phyloP scores from a whole-genome alignment of 805 yeast genomes.

The Suhomyces sp. region DNA sequence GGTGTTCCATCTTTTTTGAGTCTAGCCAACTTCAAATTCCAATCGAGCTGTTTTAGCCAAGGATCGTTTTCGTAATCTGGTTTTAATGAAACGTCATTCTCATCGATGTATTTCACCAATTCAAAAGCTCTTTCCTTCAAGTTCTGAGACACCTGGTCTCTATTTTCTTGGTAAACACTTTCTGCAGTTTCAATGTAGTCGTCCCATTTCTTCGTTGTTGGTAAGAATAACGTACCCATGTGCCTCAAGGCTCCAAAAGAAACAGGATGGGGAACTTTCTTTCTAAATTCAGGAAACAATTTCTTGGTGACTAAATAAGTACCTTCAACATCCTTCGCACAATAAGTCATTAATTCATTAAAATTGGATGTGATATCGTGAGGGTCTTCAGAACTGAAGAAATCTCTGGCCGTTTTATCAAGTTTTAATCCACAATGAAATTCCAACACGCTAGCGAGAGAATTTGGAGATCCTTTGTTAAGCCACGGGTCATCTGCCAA shows the following conservation, averaged over 20 bases:
- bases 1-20: slow-evolving; percentile 69
- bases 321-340: slow-evolving; percentile 79
- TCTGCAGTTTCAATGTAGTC: slow-evolving; percentile 72
- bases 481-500: slow-evolving; percentile 81
- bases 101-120: slow-evolving; percentile 45
- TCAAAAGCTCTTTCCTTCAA: slow-evolving; percentile 61
- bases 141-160: slow-evolving; percentile 54
- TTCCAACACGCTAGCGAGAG: slow-evolving; percentile 73
- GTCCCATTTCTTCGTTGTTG: slow-evolving; percentile 75
- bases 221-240: slow-evolving; percentile 71
- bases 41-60: slow-evolving; percentile 87
- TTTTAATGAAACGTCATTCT: slow-evolving; percentile 13
- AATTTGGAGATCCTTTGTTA: slow-evolving; percentile 69
- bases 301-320: slow-evolving; percentile 69
- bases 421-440: slow-evolving; percentile 71
- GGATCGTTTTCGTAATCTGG: slow-evolving; percentile 62
- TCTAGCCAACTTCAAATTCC: slow-evolving; percentile 66
- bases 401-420: slow-evolving; percentile 67
- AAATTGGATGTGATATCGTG: slow-evolving; percentile 56
- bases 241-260: slow-evolving; percentile 83
- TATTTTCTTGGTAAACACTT: slow-evolving; percentile 56
- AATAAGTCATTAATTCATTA: slow-evolving; percentile 65
- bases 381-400: slow-evolving; percentile 56
- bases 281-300: slow-evolving; percentile 66
- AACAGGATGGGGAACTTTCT: slow-evolving; percentile 87